phyloP scores from a whole-genome alignment of 1,284 basidiomycete genomes.

The Schizophyllum commune region DNA sequence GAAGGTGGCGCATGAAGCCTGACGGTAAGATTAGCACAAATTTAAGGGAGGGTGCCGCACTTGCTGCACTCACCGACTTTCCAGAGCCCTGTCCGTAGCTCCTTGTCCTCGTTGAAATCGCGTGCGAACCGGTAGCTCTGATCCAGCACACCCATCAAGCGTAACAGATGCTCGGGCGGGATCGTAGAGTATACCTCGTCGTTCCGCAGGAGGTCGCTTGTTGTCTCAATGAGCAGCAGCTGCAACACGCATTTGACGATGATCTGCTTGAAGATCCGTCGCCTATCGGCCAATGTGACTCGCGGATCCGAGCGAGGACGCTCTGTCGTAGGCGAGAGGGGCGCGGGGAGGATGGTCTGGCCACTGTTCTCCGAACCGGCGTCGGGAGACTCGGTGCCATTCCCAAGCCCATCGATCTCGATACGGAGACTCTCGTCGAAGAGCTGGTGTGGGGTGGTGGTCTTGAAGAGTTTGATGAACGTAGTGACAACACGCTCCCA shows the following conservation, averaged over 20 bases:
- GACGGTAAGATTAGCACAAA: not conserved
- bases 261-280: conserved; percentile 95
- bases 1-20: conserved; percentile 99
- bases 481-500: conserved; percentile 94
- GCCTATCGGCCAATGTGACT: conserved; percentile 63
- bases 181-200: conserved; percentile 90
- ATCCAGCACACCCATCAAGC: conserved; percentile 91
- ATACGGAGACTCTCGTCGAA: conserved; percentile 86
- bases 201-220: conserved; percentile 92
- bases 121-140: conserved; percentile 97
- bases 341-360: conserved; percentile 71
- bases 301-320: conserved; percentile 36
- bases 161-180: conserved; percentile 87
- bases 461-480: conserved; percentile 93
- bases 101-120: conserved; percentile 98
- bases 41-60: no score
- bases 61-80: conserved; percentile 99
- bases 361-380: conserved; percentile 48
- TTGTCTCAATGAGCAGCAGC: conserved; percentile 94
- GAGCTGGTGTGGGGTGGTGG: conserved; percentile 95
- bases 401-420: conserved; percentile 55
- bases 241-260: conserved; percentile 99
- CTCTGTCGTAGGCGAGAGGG: conserved; percentile 60
- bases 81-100: conserved; percentile 94
- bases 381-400: not conserved